These are phyloP conservation scores for Mesembryanthemum crystallinum DNA, from an alignment of 148 eudicot genomes.

Conservation along the genomic window DNA sequence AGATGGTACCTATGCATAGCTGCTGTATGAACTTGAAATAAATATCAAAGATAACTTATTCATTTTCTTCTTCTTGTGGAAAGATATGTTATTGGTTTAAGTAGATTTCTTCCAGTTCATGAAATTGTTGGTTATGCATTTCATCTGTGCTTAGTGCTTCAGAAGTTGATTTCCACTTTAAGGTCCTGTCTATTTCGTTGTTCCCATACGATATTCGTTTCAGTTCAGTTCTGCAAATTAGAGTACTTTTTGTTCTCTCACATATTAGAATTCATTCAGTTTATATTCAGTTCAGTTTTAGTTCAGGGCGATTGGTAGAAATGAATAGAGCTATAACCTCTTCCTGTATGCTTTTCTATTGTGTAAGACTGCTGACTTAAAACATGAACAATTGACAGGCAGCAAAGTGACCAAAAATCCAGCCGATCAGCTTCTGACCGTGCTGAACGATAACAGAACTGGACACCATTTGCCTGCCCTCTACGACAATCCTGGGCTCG, in stretches of 20 bases:
- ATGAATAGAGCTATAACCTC: no score
- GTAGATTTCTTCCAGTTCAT: not conserved
- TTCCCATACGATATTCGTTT: no score
- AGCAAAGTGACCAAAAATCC: slow-evolving; percentile 79
- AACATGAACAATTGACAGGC: slow-evolving; percentile 34
- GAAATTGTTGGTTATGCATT: not conserved
- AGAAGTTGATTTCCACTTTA: not conserved
- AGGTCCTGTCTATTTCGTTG: no score
- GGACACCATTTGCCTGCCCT: slow-evolving; percentile 56
- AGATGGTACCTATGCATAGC: not conserved
- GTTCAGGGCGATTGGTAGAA: no score
- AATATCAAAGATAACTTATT: not conserved
- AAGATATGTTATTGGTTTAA: slow-evolving; percentile 1
- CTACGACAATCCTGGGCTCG: slow-evolving; percentile 72
- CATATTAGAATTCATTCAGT: no score
- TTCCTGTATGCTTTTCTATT: not conserved
- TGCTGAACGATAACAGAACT: slow-evolving; percentile 66
- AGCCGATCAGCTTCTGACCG: slow-evolving; percentile 74
- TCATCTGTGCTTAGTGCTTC: not conserved
- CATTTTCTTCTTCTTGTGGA: not conserved
- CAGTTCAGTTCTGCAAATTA: no score
- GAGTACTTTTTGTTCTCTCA: no score
- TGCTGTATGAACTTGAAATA: not conserved
- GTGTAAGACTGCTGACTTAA: not conserved
- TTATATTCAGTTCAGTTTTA: no score